Evolutionary conservation across 2,329 filamentous ascomycete genomes (phyloP).

Genomic region (Aspergillus brunneoviolaceus): DNA sequence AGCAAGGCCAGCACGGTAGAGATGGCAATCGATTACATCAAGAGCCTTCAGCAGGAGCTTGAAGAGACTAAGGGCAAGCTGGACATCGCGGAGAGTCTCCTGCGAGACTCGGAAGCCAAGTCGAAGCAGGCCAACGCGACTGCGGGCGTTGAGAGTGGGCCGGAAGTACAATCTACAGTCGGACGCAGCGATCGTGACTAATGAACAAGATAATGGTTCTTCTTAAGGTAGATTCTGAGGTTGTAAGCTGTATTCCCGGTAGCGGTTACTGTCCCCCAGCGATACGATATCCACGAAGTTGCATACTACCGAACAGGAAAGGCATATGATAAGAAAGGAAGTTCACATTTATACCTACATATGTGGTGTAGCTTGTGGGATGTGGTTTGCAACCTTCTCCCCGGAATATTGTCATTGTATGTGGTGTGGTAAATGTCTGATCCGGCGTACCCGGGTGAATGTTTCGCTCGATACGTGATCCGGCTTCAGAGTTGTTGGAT

Average conservation of each 20-base stretch:
- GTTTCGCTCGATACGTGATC: neutral
- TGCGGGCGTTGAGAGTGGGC: slow-evolving; percentile 1
- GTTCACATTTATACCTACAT: neutral
- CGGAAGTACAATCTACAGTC: neutral
- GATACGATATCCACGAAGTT: neutral
- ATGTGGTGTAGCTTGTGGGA: neutral
- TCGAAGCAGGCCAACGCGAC: neutral
- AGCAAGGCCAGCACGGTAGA: slow-evolving; percentile 99
- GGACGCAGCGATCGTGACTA: neutral
- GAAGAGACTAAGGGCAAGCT: slow-evolving; percentile 64
- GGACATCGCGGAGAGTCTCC: slow-evolving; percentile 63
- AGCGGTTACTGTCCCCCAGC: neutral
- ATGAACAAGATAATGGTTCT: neutral
- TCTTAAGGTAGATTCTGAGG: neutral
- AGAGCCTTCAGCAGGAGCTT: slow-evolving; percentile 73
- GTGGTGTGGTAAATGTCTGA: neutral
- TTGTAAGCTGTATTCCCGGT: neutral
- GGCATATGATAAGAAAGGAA: neutral
- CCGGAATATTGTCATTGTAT: neutral
- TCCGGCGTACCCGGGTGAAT: neutral
- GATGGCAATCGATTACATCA: slow-evolving; percentile 93
- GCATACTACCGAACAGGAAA: neutral
- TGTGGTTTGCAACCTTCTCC: neutral
- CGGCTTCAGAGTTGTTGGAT: neutral
- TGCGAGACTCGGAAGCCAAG: slow-evolving; percentile 33